A percentile compares a stretch with the other conserved stretches of the same genome.
Evolutionary conservation across 768 basidiomycete species (phyloP).

Genomic region (Auricularia auricula-judae): DNA sequence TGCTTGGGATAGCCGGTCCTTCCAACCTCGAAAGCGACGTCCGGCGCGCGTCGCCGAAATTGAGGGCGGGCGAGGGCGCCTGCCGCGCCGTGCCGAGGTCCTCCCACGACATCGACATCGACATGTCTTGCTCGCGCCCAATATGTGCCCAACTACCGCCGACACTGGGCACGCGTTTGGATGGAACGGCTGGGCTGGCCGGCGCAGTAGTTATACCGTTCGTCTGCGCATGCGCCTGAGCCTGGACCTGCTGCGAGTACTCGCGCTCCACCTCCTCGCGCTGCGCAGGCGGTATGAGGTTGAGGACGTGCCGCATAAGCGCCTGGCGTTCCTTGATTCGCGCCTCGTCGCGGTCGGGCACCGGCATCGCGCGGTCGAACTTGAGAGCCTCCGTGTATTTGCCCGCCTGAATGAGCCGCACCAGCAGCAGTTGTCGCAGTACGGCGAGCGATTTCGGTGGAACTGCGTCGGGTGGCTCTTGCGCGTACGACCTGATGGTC

Average conservation of each 20-base stretch:
- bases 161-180: neutral
- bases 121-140: neutral
- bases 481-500: neutral
- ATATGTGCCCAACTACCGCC: neutral
- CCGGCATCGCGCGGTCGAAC: neutral
- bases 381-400: conserved; percentile 1
- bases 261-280: neutral
- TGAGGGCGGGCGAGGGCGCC: neutral
- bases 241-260: neutral
- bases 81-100: neutral
- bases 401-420: neutral
- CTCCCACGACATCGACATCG: conserved; percentile 1
- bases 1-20: neutral
- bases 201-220: neutral
- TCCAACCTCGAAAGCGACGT: neutral
- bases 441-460: neutral
- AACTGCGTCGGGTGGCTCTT: neutral
- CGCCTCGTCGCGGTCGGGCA: neutral
- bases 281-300: neutral
- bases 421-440: neutral
- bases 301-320: neutral
- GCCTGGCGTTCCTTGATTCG: neutral
- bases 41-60: neutral
- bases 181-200: neutral
- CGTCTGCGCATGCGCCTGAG: neutral